Conservation (phyloP, 495 filamentous ascomycete species). For the Symbiotaphrina buchneri region DNA sequence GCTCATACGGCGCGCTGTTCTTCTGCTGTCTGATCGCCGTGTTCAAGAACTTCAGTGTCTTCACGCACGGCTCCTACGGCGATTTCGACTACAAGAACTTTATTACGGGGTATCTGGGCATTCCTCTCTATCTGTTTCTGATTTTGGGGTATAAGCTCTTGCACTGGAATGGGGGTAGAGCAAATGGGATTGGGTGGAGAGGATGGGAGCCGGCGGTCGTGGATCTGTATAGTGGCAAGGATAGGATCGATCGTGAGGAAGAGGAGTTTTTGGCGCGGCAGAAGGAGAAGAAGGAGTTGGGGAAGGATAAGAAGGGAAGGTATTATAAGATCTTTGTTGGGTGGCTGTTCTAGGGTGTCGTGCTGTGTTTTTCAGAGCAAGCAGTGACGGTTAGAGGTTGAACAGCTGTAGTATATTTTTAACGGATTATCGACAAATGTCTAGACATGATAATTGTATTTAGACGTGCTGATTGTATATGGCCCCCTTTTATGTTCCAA, state of each 20-base stretch:
- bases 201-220: slow-evolving; percentile 30
- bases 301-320: slow-evolving; percentile 16
- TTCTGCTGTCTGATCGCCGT: slow-evolving; percentile 50
- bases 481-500: too few relatives aligned
- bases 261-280: slow-evolving; percentile 37
- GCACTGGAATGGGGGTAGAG: too few relatives aligned
- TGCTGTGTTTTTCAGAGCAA: too few relatives aligned
- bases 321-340: slow-evolving; percentile 42
- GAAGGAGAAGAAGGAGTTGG: slow-evolving; percentile 21
- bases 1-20: slow-evolving; percentile 41
- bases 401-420: too few relatives aligned
- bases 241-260: slow-evolving; percentile 52
- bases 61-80: slow-evolving; percentile 28
- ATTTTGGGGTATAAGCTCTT: slow-evolving; percentile 47
- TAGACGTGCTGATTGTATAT: too few relatives aligned
- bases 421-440: too few relatives aligned
- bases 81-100: slow-evolving; percentile 51
- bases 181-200: too few relatives aligned
- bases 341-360: slow-evolving; percentile 55
- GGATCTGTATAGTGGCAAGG: slow-evolving; percentile 52
- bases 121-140: slow-evolving; percentile 52
- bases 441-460: too few relatives aligned
- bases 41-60: slow-evolving; percentile 62
- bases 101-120: slow-evolving; percentile 63
- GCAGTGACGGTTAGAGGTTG: too few relatives aligned